Conservation (phyloP, 345 rosid species). For the Anacardium occidentale region DNA sequence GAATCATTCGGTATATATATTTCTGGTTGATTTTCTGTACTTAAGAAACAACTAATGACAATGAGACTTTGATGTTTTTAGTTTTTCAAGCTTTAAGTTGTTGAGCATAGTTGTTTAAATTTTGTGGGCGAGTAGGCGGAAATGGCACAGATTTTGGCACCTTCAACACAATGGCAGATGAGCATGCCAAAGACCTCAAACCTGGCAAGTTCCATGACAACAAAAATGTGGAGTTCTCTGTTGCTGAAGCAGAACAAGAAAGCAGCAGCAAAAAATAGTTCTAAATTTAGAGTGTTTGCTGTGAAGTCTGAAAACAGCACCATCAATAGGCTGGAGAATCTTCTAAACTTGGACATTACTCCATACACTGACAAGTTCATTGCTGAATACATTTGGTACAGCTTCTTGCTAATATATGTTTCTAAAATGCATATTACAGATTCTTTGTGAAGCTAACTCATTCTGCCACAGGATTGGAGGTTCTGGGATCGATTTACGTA, state of each 20-base stretch:
- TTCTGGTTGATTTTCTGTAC: too few relatives aligned
- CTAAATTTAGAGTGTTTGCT: constrained; percentile 62
- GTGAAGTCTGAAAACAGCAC: constrained; percentile 65
- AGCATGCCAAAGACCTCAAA: constrained; percentile 55
- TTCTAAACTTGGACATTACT: constrained; percentile 78
- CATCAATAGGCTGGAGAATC: constrained; percentile 67
- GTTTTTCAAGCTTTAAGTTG: constrained; percentile 13
- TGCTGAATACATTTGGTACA: constrained; percentile 96
- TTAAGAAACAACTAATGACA: too few relatives aligned
- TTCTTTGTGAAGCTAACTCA: constrained; percentile 1
- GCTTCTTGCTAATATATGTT: not conserved
- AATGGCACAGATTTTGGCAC: constrained; percentile 92
- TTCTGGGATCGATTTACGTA: constrained; percentile 75
- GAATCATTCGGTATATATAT: too few relatives aligned
- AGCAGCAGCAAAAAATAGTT: constrained; percentile 37
- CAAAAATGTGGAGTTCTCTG: constrained; percentile 66
- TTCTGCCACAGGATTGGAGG: constrained; percentile 84
- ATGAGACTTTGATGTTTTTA: not conserved
- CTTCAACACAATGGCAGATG: constrained; percentile 74
- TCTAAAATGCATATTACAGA: not conserved
- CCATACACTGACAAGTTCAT: constrained; percentile 82
- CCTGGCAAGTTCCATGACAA: constrained; percentile 39
- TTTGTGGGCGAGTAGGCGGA: constrained; percentile 36
- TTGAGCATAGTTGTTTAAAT: constrained; percentile 11
- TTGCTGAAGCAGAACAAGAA: constrained; percentile 70